Base-by-base conservation (phyloP, 108 stramenopile species). In the Nitzschia putrida region DNA sequence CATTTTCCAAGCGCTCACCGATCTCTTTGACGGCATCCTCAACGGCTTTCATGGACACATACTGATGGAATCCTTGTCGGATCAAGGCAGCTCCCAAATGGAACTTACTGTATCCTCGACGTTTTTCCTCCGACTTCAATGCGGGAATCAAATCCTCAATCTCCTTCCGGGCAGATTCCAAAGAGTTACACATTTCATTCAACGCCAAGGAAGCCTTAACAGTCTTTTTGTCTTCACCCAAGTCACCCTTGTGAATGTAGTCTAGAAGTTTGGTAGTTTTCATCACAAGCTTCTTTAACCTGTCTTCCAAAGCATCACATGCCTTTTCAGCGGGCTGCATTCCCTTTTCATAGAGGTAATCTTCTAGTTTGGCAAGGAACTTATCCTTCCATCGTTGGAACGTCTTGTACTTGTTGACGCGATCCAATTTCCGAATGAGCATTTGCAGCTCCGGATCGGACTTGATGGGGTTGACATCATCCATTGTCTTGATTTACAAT, bases 111-210 rank as follows among this genome's bases (percentile, higher is more conserved):
- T 59, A 75, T 18, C 66, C 67, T 9, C 40, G 37, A 2, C 18
- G 39, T 59, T 29, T 57, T 44, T 75, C 74, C 3, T 67, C 66
- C 0, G 26, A 16, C 24, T 41, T 39, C 10, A 51, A 53, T 6
- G 65, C 18, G 16, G 74, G 74, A 39, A 66, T 61, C 24, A 72
- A 49, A 44, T 53, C 42, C 20, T 71, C 47, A 34, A 66, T 66
- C 7, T 53, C 70, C 12, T 47, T 21, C 0, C 53, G 20, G 7
- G 20, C 38, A 20, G 14, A 16, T 49, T 51, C 61, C 16, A 76
- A 37, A 0, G 38, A 16, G 18, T 61, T 69, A 23, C 58, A 60
- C 75, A 76, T 76, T 69, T 76, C 75, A 44, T 69, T 76, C 43
- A 76, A 37, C 14, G 75, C 68, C 26, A 57, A 24, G 6, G 59